A percentile compares a stretch with the other conserved stretches of the same genome.
Evolutionary conservation across 176 grass and related monocot species (phyloP).

Genomic region (sorghum (Sorghum bicolor)): DNA sequence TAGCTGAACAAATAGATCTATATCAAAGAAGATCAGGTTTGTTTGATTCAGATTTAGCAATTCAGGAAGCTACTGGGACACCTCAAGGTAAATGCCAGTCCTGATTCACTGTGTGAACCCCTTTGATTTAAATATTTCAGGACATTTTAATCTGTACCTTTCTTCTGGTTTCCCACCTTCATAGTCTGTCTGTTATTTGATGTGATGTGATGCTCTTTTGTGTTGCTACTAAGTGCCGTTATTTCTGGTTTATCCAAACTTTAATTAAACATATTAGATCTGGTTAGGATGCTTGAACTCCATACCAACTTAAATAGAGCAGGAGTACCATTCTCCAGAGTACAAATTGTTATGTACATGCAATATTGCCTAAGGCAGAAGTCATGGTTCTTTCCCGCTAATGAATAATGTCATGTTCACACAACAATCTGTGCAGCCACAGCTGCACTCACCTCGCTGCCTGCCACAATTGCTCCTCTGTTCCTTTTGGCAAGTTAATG

Average conservation of each 20-base stretch:
- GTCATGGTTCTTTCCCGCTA: neutral
- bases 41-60: conserved; percentile 41
- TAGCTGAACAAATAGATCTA: conserved; percentile 49
- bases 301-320: too few relatives aligned
- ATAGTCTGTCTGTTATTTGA: neutral
- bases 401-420: neutral
- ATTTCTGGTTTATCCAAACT: neutral
- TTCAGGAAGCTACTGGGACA: conserved; percentile 33
- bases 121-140: neutral
- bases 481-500: neutral
- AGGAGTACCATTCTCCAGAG: neutral
- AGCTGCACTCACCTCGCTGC: neutral
- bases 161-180: neutral
- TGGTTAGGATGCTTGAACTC: neutral
- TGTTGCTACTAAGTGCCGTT: neutral
- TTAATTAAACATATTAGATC: neutral
- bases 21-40: conserved; percentile 44
- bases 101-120: neutral
- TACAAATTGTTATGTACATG: neutral
- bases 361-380: neutral
- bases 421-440: neutral
- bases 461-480: neutral
- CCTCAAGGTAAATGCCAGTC: conserved; percentile 54
- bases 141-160: neutral
- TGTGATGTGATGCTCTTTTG: neutral